Evolutionary conservation across 805 yeast species (phyloP), one percentile per base, ranked within the genome.

Genomic region (Teunomyces stri): DNA sequence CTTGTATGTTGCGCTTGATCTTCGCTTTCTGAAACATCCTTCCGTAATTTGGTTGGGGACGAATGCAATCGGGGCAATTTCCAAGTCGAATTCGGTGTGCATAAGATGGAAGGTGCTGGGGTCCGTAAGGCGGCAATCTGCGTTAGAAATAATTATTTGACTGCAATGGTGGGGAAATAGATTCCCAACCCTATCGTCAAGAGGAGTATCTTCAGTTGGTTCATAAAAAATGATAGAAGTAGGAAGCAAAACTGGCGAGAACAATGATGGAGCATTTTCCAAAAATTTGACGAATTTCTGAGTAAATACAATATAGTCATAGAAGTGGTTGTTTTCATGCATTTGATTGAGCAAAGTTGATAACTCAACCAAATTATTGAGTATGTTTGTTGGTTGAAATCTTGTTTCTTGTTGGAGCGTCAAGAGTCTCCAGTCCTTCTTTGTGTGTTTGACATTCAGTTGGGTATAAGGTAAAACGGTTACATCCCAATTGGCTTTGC

Each of bases 401-500:
- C 15, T 21, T 11, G 36, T 20, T 11, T 41, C 34, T 5, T 10
- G 15, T 20, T 27, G 15, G 7, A 44, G 22, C 10, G 49, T 46
- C 25, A 46, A 46, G 20, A 31, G 36, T 15, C n/a, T 30, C 44
- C 44, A 37, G 29, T 13, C 27, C 22, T 34, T 20, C 15, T 20
- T 34, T n/a, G 21, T n/a, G 28, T 27, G 31, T 6, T 37, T 22
- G 27, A 30, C n/a, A 15, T 30, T 45, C 42, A 13, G n/a, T 27
- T 33, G 30, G 4, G 49, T 42, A 25, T 36, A 46, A 13, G 50
- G 52, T 16, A 46, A 46, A 13, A 44, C 41, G 4, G 53, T 47
- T 3, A 55, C 51, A 6, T 43, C 42, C 56, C 62, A 58, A 3
- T 42, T 41, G 12, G 53, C 37, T 7, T 15, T 25, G 16, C 46